A percentile compares a stretch with the other conserved stretches of the same genome.
These are phyloP conservation scores for Claviceps sorghi DNA, from an alignment of 2,329 filamentous ascomycete genomes.

Conservation along the genomic window DNA sequence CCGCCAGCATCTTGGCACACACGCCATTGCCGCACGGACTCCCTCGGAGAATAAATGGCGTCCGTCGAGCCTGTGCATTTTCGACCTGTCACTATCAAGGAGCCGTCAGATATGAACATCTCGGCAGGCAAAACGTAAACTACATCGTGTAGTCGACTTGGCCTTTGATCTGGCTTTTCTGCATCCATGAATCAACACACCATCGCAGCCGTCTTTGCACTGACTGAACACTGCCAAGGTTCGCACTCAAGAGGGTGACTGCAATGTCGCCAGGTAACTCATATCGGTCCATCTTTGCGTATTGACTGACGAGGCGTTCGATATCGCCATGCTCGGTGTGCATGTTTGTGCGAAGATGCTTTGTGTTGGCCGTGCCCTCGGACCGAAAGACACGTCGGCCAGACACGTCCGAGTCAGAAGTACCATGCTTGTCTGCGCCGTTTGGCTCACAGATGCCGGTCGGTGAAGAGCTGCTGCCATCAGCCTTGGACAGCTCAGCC, in stretches of 20 bases:
- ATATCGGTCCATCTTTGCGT: not conserved
- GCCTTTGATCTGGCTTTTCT: not conserved
- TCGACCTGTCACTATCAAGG: too few relatives aligned
- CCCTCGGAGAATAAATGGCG: not conserved
- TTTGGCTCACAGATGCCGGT: not conserved
- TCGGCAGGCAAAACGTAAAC: not conserved
- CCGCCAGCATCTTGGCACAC: not conserved
- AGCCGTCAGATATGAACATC: too few relatives aligned
- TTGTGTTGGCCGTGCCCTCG: not conserved
- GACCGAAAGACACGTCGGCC: not conserved
- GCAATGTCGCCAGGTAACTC: not conserved
- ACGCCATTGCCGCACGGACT: not conserved
- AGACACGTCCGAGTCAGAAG: not conserved
- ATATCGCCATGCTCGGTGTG: not conserved
- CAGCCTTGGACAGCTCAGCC: not conserved
- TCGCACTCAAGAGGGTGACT: not conserved
- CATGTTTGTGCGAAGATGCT: not conserved
- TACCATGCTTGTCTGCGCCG: not conserved
- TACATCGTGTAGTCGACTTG: constrained; percentile 4
- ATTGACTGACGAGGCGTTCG: not conserved
- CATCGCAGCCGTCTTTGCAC: constrained; percentile 1
- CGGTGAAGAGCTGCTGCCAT: not conserved
- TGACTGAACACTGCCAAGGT: not conserved
- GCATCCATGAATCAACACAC: constrained; percentile 2
- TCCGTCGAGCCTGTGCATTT: not conserved